Evolutionary conservation across 164 flowering plant species (phyloP), one percentile per base, ranked within the genome.

Genomic region (Platanus orientalis): DNA sequence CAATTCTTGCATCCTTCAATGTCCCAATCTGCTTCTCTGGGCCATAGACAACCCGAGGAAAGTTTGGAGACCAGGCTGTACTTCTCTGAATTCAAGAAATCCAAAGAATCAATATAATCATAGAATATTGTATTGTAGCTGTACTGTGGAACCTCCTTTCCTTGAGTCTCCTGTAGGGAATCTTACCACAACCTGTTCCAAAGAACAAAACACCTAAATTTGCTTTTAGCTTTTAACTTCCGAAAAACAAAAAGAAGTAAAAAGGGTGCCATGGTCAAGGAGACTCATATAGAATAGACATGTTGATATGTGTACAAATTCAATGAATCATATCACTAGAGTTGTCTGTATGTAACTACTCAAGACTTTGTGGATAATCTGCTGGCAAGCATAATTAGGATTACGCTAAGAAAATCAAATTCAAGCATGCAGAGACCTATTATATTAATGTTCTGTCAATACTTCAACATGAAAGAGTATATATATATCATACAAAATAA

Each of bases 31-130:
- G 79, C 77, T 89, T 94, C 10, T 94, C 96, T 27, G 78, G 52
- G 10, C 96, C 85, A 67, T 88, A 91, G 1, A 83, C 79, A 4
- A 81, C 87, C 14, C 97, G 80, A 24, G 99, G 97, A 58, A 94
- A 92, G 78, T 92, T n/a, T 94, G 58, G 97, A 88, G 40, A 92
- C 86, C 7, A 94, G 85, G 66, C 75, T 79, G 78, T 89, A 91
- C 16, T 71, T 76, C 64, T 88, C 91, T 17, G 74, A 73, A 34
- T 81, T 83, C 62, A 91, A 77, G 83, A 85, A 83, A 58, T 85
- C 96, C 80, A 89, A 68, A 6, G 99, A 89, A 77, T 94, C 96
- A 65, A 94, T 97, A 73, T 80, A 92, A 71, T 91, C 97, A 56
- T 91, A 92, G 17, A 94, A 68, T 85, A 72, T 49, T 89, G 90